phyloP scores from a whole-genome alignment of 306 rosid species.

The Vigna reflexopilosa region DNA sequence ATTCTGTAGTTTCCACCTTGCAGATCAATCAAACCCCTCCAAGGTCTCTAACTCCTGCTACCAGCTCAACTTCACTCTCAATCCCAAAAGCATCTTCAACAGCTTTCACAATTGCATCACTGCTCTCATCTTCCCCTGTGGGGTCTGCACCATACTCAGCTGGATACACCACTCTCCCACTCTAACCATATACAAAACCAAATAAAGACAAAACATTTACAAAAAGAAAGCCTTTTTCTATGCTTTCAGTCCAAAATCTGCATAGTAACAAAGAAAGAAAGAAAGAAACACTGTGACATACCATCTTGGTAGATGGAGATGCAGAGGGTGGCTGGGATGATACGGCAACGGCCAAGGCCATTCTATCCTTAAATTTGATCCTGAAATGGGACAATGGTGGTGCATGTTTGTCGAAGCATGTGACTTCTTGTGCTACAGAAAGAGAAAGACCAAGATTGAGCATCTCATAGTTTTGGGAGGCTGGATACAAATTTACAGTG shows the following conservation, averaged over 20 bases:
- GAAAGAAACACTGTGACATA: background rate
- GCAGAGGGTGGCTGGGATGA: constrained; percentile 10
- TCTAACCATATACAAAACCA: background rate
- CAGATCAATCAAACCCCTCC: constrained; percentile 72
- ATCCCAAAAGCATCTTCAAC: constrained; percentile 55
- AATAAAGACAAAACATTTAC: background rate
- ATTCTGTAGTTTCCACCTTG: constrained; percentile 69
- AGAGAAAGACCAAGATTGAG: constrained; percentile 33
- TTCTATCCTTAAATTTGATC: constrained; percentile 23
- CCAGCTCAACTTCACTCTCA: constrained; percentile 52
- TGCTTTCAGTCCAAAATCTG: background rate
- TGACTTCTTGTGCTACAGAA: constrained; percentile 39
- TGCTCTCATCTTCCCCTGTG: constrained; percentile 60
- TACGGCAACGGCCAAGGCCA: background rate
- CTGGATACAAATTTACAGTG: background rate
- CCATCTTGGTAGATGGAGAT: constrained; percentile 28
- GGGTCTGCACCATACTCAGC: constrained; percentile 76
- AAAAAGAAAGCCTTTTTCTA: background rate
- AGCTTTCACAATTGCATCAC: constrained; percentile 53
- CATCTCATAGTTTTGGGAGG: constrained; percentile 36
- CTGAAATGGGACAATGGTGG: constrained; percentile 26
- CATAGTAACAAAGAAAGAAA: background rate
- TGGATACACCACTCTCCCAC: constrained; percentile 58
- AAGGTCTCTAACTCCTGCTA: constrained; percentile 60
- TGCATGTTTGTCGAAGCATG: constrained; percentile 28